Evolutionary conservation across 768 basidiomycete genomes (phyloP).

Genomic region (Podaxis mareebaensis): DNA sequence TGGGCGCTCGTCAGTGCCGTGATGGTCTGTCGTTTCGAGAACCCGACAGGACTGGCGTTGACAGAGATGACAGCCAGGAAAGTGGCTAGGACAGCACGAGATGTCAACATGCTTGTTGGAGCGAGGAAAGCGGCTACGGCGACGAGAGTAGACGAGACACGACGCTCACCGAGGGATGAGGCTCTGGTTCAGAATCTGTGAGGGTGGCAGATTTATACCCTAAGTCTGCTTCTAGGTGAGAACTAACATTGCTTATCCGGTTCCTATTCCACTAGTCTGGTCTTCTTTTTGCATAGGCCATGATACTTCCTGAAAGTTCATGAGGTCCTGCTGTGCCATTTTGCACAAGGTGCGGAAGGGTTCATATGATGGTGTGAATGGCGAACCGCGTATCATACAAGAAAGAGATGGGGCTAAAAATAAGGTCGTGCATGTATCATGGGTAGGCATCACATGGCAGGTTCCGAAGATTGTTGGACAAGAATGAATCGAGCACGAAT

Average conservation of each 20-base stretch:
- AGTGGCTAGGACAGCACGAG: background rate
- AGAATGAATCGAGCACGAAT: background rate
- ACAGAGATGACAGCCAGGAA: background rate
- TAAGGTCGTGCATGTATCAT: background rate
- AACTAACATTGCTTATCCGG: background rate
- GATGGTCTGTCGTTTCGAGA: conserved; percentile 26
- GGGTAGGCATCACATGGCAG: conserved; percentile 5
- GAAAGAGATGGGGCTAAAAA: conserved; percentile 5
- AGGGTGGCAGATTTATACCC: background rate
- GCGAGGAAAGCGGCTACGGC: background rate
- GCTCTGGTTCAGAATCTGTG: background rate
- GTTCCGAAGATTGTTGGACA: background rate
- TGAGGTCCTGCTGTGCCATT: background rate
- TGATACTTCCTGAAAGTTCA: background rate
- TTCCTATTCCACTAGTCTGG: background rate
- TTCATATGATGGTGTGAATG: conserved; percentile 5
- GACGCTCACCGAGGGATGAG: background rate
- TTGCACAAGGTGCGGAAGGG: background rate
- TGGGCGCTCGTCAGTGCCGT: conserved; percentile 37
- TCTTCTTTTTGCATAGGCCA: background rate
- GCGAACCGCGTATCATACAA: conserved; percentile 5
- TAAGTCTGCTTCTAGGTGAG: background rate
- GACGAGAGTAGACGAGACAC: background rate
- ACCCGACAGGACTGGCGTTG: conserved; percentile 1
- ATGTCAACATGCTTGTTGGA: background rate